A percentile compares a stretch with the other conserved stretches of the same genome.
Conservation (phyloP, 2,329 filamentous ascomycete species). For the Monosporascus sp. region DNA sequence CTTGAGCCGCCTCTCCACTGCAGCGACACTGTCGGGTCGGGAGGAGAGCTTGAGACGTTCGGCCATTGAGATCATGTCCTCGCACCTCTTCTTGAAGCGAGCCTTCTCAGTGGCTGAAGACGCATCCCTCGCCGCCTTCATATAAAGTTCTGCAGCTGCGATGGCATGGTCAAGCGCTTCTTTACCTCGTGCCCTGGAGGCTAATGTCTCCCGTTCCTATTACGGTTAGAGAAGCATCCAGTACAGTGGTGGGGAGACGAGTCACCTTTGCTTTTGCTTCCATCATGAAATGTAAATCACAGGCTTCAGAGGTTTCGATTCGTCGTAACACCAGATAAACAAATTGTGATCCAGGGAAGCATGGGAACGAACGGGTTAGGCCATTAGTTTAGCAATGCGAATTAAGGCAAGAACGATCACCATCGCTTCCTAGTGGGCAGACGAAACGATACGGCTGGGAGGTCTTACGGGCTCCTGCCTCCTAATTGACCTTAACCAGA, state of each 20-base stretch:
- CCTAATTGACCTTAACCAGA: not conserved
- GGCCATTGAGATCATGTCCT: constrained; percentile 63
- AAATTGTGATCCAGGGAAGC: not conserved
- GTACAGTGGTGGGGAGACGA: not conserved
- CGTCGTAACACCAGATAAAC: not conserved
- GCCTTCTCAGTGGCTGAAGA: constrained; percentile 56
- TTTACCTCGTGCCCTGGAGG: constrained; percentile 43
- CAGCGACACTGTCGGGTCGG: constrained; percentile 12
- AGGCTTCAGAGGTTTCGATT: not conserved
- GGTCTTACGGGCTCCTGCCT: not conserved
- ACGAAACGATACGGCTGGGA: not conserved
- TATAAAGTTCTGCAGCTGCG: constrained; percentile 71
- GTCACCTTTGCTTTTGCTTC: constrained; percentile 43
- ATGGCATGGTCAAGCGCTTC: constrained; percentile 73
- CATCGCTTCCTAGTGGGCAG: not conserved
- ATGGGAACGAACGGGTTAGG: not conserved
- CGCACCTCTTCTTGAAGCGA: constrained; percentile 63
- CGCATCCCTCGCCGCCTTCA: constrained; percentile 65
- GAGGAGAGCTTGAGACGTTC: constrained; percentile 63
- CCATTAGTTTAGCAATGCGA: not conserved
- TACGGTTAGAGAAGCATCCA: constrained; percentile 2
- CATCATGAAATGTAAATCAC: constrained; percentile 18
- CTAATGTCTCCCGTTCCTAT: constrained; percentile 46
- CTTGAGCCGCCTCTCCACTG: constrained; percentile 20
- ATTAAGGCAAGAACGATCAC: not conserved